Evolutionary conservation across 495 filamentous ascomycete genomes (phyloP).

Genomic region (Hamigera avellanea): DNA sequence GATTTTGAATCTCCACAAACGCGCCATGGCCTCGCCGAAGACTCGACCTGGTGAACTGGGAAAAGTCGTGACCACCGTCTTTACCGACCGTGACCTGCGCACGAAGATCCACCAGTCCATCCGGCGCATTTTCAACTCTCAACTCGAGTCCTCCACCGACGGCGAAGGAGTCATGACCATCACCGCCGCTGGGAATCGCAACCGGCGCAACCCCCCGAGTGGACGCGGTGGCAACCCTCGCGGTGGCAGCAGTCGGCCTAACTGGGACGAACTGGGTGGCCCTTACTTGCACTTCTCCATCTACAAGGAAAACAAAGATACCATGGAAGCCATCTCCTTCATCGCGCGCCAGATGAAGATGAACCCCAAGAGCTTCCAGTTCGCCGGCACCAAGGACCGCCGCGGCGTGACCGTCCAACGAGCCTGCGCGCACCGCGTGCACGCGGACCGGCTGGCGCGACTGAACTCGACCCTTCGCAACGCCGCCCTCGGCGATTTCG

Average conservation of each 20-base stretch:
- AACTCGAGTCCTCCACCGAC: constrained; percentile 52
- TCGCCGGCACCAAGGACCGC: constrained; percentile 90
- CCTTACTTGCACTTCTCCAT: constrained; percentile 85
- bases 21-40: constrained; percentile 28
- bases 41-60: constrained; percentile 31
- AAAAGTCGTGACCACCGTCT: constrained; percentile 23
- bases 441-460: constrained; percentile 46
- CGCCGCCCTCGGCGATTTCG: constrained; percentile 64
- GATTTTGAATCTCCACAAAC: constrained; percentile 33
- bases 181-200: constrained; percentile 33
- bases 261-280: constrained; percentile 56
- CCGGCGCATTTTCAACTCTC: constrained; percentile 57
- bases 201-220: constrained; percentile 19
- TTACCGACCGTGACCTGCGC: constrained; percentile 48
- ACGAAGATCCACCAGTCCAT: constrained; percentile 53
- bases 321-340: constrained; percentile 78
- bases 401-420: constrained; percentile 82
- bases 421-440: constrained; percentile 57
- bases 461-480: constrained; percentile 52
- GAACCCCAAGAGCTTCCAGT: constrained; percentile 59
- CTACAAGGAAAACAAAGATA: constrained; percentile 97
- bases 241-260: constrained; percentile 21
- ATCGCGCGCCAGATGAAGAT: constrained; percentile 58
- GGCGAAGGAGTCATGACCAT: constrained; percentile 48
- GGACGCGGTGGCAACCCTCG: constrained; percentile 17